Conservation (phyloP, 129 eudicot genomes). For the Saussurea involucrata region DNA sequence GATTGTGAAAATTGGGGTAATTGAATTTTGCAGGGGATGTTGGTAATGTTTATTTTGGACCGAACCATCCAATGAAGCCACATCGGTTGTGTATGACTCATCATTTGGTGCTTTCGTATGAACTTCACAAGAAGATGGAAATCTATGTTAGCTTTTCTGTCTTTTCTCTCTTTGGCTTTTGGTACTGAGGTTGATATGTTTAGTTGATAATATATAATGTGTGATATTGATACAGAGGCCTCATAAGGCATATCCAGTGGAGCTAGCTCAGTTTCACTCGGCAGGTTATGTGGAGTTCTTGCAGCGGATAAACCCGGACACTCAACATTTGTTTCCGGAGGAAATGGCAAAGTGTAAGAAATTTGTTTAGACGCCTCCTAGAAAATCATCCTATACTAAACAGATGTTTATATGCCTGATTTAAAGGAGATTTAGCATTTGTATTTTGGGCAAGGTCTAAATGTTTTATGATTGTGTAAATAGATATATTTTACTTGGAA, state of each 20-base stretch:
- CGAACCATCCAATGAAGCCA: slow-evolving; percentile 98
- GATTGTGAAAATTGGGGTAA: slow-evolving; percentile 5
- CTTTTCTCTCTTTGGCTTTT: not conserved
- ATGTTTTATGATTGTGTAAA: not conserved
- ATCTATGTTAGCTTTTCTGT: slow-evolving; percentile 58
- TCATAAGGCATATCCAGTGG: slow-evolving; percentile 93
- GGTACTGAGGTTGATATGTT: not conserved
- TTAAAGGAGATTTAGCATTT: not conserved
- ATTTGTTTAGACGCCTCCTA: not conserved
- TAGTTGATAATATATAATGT: not conserved
- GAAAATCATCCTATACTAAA: not conserved
- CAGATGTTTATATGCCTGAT: not conserved
- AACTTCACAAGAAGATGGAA: slow-evolving; percentile 96
- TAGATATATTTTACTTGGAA: not conserved
- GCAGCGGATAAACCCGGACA: slow-evolving; percentile 84
- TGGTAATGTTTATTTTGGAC: slow-evolving; percentile 93
- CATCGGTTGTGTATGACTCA: slow-evolving; percentile 98
- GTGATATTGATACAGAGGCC: slow-evolving; percentile 63
- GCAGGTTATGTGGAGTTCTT: slow-evolving; percentile 96
- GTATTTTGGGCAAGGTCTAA: not conserved
- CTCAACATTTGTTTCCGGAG: slow-evolving; percentile 47
- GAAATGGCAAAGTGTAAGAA: slow-evolving; percentile 75
- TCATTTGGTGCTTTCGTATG: slow-evolving; percentile 90
- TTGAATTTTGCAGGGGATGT: slow-evolving; percentile 76
- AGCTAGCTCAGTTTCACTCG: slow-evolving; percentile 95